Evolutionary conservation across 2,329 filamentous ascomycete genomes (phyloP).

Genomic region (Exophiala spinifera): DNA sequence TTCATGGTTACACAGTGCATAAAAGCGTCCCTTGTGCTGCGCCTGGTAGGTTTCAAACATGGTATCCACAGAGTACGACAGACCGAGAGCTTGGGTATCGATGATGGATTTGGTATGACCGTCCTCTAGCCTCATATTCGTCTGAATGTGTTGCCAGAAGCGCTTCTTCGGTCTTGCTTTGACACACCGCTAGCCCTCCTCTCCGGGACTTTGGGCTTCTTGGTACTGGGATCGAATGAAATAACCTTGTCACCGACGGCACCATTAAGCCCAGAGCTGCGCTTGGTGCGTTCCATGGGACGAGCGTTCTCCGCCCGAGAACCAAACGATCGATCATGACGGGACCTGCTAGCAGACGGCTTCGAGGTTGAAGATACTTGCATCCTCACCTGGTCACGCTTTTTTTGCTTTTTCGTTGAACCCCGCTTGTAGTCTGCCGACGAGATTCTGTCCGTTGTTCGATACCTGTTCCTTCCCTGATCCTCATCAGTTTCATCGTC

Average conservation of each 20-base stretch:
- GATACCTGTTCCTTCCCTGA: conserved; percentile 33
- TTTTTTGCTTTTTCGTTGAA: conserved; percentile 44
- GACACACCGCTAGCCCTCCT: conserved; percentile 24
- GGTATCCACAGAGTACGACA: too few relatives aligned
- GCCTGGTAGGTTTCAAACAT: too few relatives aligned
- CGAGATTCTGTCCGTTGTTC: conserved; percentile 47
- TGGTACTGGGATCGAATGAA: conserved; percentile 55
- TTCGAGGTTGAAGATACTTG: conserved; percentile 52
- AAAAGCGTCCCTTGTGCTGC: too few relatives aligned
- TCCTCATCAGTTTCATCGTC: conserved; percentile 37
- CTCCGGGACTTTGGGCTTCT: conserved; percentile 36
- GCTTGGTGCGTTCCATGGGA: conserved; percentile 35
- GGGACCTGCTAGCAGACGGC: conserved; percentile 35
- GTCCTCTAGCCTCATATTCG: conserved; percentile 34
- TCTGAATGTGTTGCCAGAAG: conserved; percentile 49
- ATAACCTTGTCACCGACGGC: conserved; percentile 55
- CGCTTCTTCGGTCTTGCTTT: conserved; percentile 45
- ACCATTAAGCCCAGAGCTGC: conserved; percentile 28
- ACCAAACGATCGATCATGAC: conserved; percentile 56
- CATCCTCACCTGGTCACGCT: conserved; percentile 51
- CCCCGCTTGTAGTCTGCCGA: conserved; percentile 52
- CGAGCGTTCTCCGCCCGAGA: conserved; percentile 50
- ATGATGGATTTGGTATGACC: too few relatives aligned
- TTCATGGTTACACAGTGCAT: too few relatives aligned
- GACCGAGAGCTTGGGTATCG: too few relatives aligned